A percentile compares a stretch with the other conserved stretches of the same genome.
Conservation (phyloP, 192 early-diverging fungal species). For the Umbelopsis sp. region DNA sequence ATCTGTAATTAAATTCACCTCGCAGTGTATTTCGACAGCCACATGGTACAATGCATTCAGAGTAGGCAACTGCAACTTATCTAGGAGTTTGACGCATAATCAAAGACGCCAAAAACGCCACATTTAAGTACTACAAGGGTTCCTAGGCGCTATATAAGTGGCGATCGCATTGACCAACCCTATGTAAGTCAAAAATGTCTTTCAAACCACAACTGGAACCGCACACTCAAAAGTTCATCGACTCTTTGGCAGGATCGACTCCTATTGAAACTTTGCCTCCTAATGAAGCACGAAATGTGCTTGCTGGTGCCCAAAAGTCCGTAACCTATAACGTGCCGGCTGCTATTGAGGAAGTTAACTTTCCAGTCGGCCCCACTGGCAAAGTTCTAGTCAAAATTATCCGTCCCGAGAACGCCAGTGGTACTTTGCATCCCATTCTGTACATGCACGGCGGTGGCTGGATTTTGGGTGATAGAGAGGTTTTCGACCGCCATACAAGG, state of each 20-base stretch:
- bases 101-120: too few relatives aligned
- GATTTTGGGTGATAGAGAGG: constrained; percentile 4
- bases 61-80: too few relatives aligned
- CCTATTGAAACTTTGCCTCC: neutral
- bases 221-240: neutral
- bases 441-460: constrained; percentile 16
- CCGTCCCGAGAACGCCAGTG: neutral
- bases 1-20: too few relatives aligned
- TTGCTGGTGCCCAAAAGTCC: constrained; percentile 1
- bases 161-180: too few relatives aligned
- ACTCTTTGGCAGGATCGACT: neutral
- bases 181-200: too few relatives aligned
- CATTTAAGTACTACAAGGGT: too few relatives aligned
- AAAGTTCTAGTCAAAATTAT: constrained; percentile 3
- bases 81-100: too few relatives aligned
- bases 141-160: too few relatives aligned
- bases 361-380: neutral
- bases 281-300: neutral
- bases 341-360: neutral
- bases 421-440: neutral
- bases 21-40: too few relatives aligned
- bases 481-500: constrained; percentile 1
- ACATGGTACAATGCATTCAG: too few relatives aligned
- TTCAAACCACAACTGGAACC: constrained; percentile 3
- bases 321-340: neutral